Conservation (phyloP, 2,329 filamentous ascomycete genomes). For the Trichothecium roseum region DNA sequence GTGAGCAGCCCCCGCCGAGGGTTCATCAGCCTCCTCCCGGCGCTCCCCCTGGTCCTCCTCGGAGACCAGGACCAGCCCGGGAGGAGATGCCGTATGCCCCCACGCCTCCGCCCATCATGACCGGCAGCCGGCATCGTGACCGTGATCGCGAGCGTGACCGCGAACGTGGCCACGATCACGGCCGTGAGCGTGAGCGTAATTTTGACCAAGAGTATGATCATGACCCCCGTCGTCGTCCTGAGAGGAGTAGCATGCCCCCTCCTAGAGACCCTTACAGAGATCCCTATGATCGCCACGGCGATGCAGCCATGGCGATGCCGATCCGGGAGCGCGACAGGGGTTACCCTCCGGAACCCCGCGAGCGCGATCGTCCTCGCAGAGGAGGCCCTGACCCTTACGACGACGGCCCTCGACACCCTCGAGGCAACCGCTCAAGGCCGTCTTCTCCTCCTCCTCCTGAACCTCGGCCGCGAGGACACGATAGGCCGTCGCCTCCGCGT, state of each 20-base stretch:
- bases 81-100: constrained; percentile 1
- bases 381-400: neutral
- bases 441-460: constrained; percentile 6
- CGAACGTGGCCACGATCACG: no score
- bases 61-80: neutral
- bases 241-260: neutral
- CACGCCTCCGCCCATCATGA: neutral
- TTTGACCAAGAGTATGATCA: no score
- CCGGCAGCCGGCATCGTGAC: neutral
- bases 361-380: constrained; percentile 7
- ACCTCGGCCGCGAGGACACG: constrained; percentile 8
- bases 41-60: neutral
- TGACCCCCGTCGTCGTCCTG: neutral
- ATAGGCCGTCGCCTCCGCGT: neutral
- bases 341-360: neutral
- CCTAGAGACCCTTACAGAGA: neutral
- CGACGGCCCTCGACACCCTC: no score
- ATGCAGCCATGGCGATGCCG: no score
- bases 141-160: neutral
- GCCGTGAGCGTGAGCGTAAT: no score
- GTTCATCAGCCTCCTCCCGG: neutral
- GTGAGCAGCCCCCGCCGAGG: constrained; percentile 1
- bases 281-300: constrained; percentile 1
- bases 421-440: no score
- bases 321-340: no score